Evolutionary conservation across 768 basidiomycete species (phyloP), one percentile per base, ranked within the genome.

Genomic region (Suillus subluteus): DNA sequence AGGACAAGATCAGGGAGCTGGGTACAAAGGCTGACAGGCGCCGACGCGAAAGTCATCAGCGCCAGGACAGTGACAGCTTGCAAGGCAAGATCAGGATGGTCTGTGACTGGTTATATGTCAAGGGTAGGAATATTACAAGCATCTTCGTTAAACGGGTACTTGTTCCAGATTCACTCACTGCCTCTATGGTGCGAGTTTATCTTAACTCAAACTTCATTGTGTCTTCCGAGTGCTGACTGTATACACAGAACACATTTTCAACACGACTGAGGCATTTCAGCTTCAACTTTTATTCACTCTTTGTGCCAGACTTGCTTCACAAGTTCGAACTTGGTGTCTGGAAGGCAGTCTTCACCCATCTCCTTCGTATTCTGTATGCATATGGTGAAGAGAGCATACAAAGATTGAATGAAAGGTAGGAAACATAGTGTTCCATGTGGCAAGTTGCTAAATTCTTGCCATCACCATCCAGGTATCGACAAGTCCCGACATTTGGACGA

Each of bases 321-420:
- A 79, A 82, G 64, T 67, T 80, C 63, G 79, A 81, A 48, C 66
- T 81, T 0, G 79, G 82, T 0, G 73, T 79, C 1, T 82, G 79
- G 78, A 82, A 80, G 56, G 67, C 70, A 0, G 40, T 80, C 0
- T 70, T 82, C 12, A 73, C 65, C 0, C 81, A 82, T 48, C 73
- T 82, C 1, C 73, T 81, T 11, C 73, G 74, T 0, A 72, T 82
- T 13, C 59, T 82, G 15, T 58, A 79, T 67, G 30, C 30, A 4
- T 16, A 30, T 54, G 52, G 52, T 2, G 4, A 50, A 0, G 48
- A 54, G 6, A 15, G 6, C 12, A 52, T 52, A 2, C 2, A 12
- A 1, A 7, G 4, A 26, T 26, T 26, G 4, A 52, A 52, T 7
- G 1, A 15, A 18, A 50, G 23, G 48, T 26, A 50, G 13, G n/a